phyloP scores from a whole-genome alignment of 148 eudicot species.

The Gaultheria prostrata region DNA sequence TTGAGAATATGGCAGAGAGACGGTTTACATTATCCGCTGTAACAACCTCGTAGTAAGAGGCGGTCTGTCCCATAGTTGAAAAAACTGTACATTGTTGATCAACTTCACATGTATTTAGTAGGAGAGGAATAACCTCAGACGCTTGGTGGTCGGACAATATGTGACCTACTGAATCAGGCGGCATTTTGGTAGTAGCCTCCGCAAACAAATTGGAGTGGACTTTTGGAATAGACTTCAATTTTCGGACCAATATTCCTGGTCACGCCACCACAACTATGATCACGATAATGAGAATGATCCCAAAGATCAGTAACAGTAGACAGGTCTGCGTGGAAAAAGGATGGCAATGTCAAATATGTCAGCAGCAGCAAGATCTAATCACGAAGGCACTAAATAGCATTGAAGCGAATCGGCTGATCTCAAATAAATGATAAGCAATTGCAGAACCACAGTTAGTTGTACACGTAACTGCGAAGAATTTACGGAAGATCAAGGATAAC shows the following conservation, averaged over 20 bases:
- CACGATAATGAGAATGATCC: constrained; percentile 21
- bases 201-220: constrained; percentile 28
- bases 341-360: background rate
- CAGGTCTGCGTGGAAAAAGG: constrained; percentile 18
- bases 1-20: background rate
- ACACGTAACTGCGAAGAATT: background rate
- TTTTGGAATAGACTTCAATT: background rate
- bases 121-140: background rate
- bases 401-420: background rate
- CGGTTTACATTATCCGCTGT: background rate
- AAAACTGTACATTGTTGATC: background rate
- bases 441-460: background rate
- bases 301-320: constrained; percentile 20
- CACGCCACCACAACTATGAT: constrained; percentile 18
- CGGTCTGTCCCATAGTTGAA: background rate
- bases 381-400: no score
- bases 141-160: background rate
- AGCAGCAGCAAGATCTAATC: no score
- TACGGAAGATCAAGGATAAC: background rate
- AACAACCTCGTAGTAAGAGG: background rate
- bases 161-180: background rate
- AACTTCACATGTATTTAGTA: background rate
- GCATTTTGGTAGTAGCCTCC: background rate
- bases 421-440: background rate
- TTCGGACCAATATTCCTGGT: background rate